Base-by-base conservation (phyloP, 2,329 filamentous ascomycete genomes). In the Xylariaceae sp. region DNA sequence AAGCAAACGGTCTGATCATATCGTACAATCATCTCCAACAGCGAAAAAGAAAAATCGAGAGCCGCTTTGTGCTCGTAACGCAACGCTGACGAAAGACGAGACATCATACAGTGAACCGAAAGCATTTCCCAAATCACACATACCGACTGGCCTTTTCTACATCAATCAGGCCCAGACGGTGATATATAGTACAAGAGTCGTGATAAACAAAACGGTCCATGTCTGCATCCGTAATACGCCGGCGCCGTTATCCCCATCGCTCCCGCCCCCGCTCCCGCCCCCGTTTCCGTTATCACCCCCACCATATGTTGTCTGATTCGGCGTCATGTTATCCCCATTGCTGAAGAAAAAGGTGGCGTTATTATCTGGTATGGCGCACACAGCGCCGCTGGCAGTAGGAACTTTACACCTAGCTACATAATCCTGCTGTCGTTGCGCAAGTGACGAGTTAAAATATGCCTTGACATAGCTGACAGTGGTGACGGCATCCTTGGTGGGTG, bases 401-500 rank as follows among this genome's bases (percentile, higher is more conserved):
- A 77, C 70, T 9, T 46, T 62, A 61, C 80, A 83, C 46, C 78
- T 70, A 6, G 49, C 55, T 3, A 51, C 54, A 62, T 71, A 74
- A 55, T 77, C 75, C 11, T 59, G 61, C 47, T 72, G 67, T 12
- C 77, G 67, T 53, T 65, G 59, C 2, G 63, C 59, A 26, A 74
- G 62, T 2, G 85, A 84, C 12, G 85, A 85, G 73, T 91, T 91
- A 74, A 91, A 92, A 70, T 91, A 92, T 0, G 84, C 85, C 68
- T 88, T 89, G 54, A 90, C 78, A 64, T 90, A 90, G 39, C 76
- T 80, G 29, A 91, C 76, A 5, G 77, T 80, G 62, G 89, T 74
- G 19, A 78, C 71, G 0, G 87, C 81, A 63, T 91, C 84, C 35
- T 74, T 59, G 0, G 62, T 60, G 0, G 88, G 88, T 2, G 88